A percentile compares a stretch with the other conserved stretches of the same genome.
phyloP scores from a whole-genome alignment of 148 eudicot genomes.

The Oxyria digyna region DNA sequence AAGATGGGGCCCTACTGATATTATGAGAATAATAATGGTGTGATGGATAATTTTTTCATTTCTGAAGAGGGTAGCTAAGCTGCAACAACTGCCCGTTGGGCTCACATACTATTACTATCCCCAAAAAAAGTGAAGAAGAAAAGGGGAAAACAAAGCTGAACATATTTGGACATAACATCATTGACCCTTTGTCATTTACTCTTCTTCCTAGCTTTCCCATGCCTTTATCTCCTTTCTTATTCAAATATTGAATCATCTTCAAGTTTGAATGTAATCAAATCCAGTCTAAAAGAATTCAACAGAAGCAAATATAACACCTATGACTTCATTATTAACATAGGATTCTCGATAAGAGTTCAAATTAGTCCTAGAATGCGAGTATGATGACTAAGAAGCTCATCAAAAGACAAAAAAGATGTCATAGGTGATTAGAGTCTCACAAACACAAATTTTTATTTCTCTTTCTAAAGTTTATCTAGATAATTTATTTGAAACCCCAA shows the following conservation, averaged over 20 bases:
- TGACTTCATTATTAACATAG: not conserved
- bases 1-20: not conserved
- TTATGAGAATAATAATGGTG: constrained; percentile 3
- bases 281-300: not conserved
- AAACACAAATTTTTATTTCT: too few species aligned
- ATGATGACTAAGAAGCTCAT: too few species aligned
- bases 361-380: too few species aligned
- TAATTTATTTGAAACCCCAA: too few species aligned
- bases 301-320: not conserved
- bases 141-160: not conserved
- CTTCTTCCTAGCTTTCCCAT: not conserved
- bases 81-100: not conserved
- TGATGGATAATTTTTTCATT: not conserved
- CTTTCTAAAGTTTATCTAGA: too few species aligned
- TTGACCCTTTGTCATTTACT: constrained; percentile 5
- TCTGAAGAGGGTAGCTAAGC: not conserved
- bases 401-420: too few species aligned
- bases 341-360: too few species aligned
- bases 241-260: not conserved
- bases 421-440: too few species aligned
- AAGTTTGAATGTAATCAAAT: not conserved
- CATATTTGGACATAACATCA: not conserved
- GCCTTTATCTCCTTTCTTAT: not conserved
- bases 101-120: not conserved
- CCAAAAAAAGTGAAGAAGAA: not conserved